Percentiles rank a stretch among this genome's conserved stretches.
These are phyloP conservation scores for Saturnispora sanitii DNA, from an alignment of 805 yeast species.

Conservation along the genomic window DNA sequence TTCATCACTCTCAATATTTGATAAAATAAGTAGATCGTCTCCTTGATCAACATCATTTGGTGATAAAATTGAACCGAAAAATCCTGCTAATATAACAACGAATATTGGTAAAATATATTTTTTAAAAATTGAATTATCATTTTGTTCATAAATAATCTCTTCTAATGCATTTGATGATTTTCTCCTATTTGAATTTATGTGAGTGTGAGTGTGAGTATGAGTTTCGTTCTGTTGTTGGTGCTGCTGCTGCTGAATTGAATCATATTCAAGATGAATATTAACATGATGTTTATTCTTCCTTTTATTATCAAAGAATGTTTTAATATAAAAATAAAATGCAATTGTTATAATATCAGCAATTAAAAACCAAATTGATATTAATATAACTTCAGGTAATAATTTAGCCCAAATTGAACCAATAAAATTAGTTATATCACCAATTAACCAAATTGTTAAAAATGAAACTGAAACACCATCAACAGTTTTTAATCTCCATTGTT, in stretches of 20 bases:
- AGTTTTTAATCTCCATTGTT: slow-evolving; percentile 66
- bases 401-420: slow-evolving; percentile 63
- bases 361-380: slow-evolving; percentile 70
- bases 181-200: slow-evolving; percentile 11
- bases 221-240: too few relatives aligned
- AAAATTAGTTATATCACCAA: slow-evolving; percentile 63
- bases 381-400: slow-evolving; percentile 56
- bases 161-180: slow-evolving; percentile 37
- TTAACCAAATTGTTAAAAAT: slow-evolving; percentile 58
- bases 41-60: slow-evolving; percentile 23
- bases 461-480: slow-evolving; percentile 70
- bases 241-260: not conserved
- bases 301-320: slow-evolving; percentile 33
- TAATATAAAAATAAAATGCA: slow-evolving; percentile 56
- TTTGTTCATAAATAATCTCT: slow-evolving; percentile 40
- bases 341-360: slow-evolving; percentile 56
- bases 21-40: too few relatives aligned
- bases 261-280: slow-evolving; percentile 9
- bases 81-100: slow-evolving; percentile 55
- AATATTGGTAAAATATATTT: slow-evolving; percentile 48
- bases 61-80: slow-evolving; percentile 47
- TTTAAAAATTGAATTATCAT: slow-evolving; percentile 36
- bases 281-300: slow-evolving; percentile 11
- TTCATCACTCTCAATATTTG: slow-evolving; percentile 12
- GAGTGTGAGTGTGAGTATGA: slow-evolving; percentile 6